Percentiles rank a stretch among this genome's conserved stretches.
These are phyloP conservation scores for Colletotrichum paranaense DNA, from an alignment of 2,329 filamentous ascomycete species.

Conservation along the genomic window DNA sequence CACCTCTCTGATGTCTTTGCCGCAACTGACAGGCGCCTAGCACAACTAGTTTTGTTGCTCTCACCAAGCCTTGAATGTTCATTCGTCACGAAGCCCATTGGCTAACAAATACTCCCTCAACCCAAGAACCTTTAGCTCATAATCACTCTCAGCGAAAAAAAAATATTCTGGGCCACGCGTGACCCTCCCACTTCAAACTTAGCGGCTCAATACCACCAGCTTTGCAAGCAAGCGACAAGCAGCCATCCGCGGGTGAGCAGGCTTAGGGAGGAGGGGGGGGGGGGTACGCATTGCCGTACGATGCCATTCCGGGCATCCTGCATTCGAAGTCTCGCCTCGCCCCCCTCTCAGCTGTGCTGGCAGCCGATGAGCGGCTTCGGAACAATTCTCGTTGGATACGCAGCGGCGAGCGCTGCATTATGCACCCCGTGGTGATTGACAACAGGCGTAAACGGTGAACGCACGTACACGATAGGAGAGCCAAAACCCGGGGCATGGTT, in stretches of 20 bases:
- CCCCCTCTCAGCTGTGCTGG: conserved; percentile 13
- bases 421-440: conserved; percentile 25
- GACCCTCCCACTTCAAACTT: conserved; percentile 18
- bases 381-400: conserved; percentile 13
- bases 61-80: conserved; percentile 1
- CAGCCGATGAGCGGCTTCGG: conserved; percentile 22
- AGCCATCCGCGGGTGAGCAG: not conserved
- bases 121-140: not conserved
- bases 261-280: not conserved
- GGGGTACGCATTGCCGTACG: not conserved
- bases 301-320: conserved; percentile 13
- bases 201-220: conserved; percentile 2
- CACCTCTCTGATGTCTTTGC: not conserved
- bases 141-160: not conserved
- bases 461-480: conserved; percentile 13
- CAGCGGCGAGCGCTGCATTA: conserved; percentile 17
- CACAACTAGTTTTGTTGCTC: not conserved
- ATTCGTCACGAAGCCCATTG: conserved; percentile 7
- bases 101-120: not conserved
- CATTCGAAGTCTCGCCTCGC: conserved; percentile 15
- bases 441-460: not conserved
- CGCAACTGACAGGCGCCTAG: not conserved
- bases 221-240: not conserved
- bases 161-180: conserved; percentile 5
- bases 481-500: not conserved